Evolutionary conservation across 1,139 yeast genomes (phyloP), one percentile per base, ranked within the genome.

Genomic region (Spencermartinsiella ligniputridi): DNA sequence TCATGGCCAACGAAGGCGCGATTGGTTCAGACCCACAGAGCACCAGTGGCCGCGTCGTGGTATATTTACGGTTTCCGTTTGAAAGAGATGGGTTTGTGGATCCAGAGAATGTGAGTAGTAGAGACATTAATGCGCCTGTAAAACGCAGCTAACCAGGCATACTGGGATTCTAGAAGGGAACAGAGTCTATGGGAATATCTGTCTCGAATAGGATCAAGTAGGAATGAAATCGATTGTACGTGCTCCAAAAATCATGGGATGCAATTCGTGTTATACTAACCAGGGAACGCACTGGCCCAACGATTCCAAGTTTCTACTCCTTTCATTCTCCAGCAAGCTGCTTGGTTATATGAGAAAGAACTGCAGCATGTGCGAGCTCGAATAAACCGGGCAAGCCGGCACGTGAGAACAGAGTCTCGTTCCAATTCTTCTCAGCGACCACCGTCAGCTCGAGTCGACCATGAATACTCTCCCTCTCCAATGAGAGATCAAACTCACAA

Each of bases 301-400:
- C 47, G 58, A 44, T 70, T 71, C 44, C 54, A 60, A 9, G 75
- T 69, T 2, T 61, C 73, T 2, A 63, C 63, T 4, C 64, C 69
- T 5, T 72, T 70, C 44, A 57, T 72, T 2, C 65, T 71, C 19
- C 75, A 71, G 49, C 75, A 72, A 48, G 73, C 75, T 1, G 71
- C 70, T 3, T 70, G 76, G 75, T 59, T 72, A 3, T 72, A 72
- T 45, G 75, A 72, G 48, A 64, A 62, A 43, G 76, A 72, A 52
- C 57, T 72, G 37, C 68, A 69, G 38, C 67, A 67, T 39, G 62
- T 72, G 15, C 57, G 69, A 19, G 63, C 56, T 3, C 64, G 65
- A 27, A 70, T 72, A 69, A 55, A 52, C 15, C 46, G 44, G 37
- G 53, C 25, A 37, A n/a, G 33, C 22, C 15, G 32, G 12, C 32